phyloP scores from a whole-genome alignment of 176 grass and related monocot genomes.

The Miscanthus lutarioriparius region DNA sequence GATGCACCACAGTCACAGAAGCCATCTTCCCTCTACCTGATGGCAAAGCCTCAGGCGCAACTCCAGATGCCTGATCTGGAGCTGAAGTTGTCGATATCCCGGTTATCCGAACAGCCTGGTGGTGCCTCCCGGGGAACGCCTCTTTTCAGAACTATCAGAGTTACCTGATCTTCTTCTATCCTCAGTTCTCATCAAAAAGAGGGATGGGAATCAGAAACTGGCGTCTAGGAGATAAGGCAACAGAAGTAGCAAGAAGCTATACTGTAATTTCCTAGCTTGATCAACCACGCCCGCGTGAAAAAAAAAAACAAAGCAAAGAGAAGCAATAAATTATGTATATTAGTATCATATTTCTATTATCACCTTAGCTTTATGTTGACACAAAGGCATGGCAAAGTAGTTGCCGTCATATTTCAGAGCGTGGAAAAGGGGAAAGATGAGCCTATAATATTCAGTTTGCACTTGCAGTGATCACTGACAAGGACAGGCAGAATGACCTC shows the following conservation, averaged over 20 bases:
- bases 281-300: neutral
- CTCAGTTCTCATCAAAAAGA: neutral
- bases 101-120: conserved; percentile 28
- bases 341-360: conserved; percentile 5
- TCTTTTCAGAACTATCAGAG: conserved; percentile 42
- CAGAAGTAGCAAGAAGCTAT: neutral
- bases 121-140: neutral
- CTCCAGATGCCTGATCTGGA: conserved; percentile 53
- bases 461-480: conserved; percentile 36
- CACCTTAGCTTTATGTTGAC: conserved; percentile 50
- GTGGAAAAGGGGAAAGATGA: conserved; percentile 41
- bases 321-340: neutral
- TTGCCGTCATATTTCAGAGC: conserved; percentile 11
- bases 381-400: conserved; percentile 35
- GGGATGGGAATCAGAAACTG: conserved; percentile 4
- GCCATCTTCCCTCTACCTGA: neutral
- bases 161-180: conserved; percentile 35
- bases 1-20: neutral
- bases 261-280: neutral
- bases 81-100: conserved; percentile 61
- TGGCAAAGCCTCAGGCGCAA: conserved; percentile 40
- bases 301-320: neutral
- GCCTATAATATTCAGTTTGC: conserved; percentile 38
- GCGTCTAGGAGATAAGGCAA: conserved; percentile 13
- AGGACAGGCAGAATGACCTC: conserved; percentile 31